Percentiles rank a stretch among this genome's conserved stretches.
Conservation (phyloP, 2,329 filamentous ascomycete species). For the Saccharata proteae region DNA sequence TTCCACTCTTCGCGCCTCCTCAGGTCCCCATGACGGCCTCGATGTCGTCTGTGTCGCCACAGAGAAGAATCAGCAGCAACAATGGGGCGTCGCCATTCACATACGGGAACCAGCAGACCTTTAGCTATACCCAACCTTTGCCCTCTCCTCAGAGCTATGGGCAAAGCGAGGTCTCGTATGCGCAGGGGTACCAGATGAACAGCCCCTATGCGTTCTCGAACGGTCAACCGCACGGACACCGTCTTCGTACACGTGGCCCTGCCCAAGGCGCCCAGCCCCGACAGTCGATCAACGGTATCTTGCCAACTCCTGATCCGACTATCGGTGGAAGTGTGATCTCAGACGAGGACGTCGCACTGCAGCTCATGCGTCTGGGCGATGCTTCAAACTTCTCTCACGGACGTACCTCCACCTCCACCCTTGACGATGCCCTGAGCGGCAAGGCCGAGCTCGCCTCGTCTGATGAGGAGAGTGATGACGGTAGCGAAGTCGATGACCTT, state of each 20-base stretch:
- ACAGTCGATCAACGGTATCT: constrained; percentile 34
- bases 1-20: constrained; percentile 83
- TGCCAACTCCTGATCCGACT: constrained; percentile 88
- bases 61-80: constrained; percentile 64
- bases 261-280: constrained; percentile 28
- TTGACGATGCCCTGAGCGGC: constrained; percentile 88
- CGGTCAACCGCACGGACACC: constrained; percentile 19
- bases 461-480: constrained; percentile 55
- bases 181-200: constrained; percentile 18
- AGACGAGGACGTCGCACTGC: constrained; percentile 93
- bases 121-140: constrained; percentile 62
- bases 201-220: constrained; percentile 25
- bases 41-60: constrained; percentile 92
- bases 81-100: constrained; percentile 63
- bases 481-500: constrained; percentile 50
- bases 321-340: constrained; percentile 85
- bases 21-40: constrained; percentile 75
- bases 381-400: constrained; percentile 79
- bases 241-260: constrained; percentile 23
- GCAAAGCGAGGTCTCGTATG: constrained; percentile 23
- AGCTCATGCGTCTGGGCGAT: constrained; percentile 90
- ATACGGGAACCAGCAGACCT: constrained; percentile 65
- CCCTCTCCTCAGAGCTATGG: constrained; percentile 73
- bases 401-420: constrained; percentile 81
- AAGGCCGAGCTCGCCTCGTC: constrained; percentile 76